Base-by-base conservation (phyloP, 768 basidiomycete genomes). In the Podaxis rugospora region DNA sequence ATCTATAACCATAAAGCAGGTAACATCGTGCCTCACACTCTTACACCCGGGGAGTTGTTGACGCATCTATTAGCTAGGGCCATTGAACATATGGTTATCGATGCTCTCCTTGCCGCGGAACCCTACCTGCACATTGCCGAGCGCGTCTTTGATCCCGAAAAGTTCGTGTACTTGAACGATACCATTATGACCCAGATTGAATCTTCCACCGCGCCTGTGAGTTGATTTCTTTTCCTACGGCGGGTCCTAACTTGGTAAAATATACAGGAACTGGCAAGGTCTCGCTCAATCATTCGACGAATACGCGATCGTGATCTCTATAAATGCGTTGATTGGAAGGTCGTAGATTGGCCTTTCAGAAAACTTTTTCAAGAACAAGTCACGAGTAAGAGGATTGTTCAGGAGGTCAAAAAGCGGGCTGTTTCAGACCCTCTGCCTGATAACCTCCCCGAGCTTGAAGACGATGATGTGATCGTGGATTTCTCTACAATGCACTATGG, bases 61-160 rank as follows among this genome's bases (percentile, higher is more conserved):
- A 16, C 1, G 7, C 37, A 42, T 37, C 50, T 23, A n/a, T 46
- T 68, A 89, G 90, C 89, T 2, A 88, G 82, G 65, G 85, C 89
- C 0, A 87, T 93, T 54, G 92, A 92, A 69, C 83, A 87, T 66
- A 93, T 93, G 92, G 76, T 93, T n/a, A 78, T 91, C 13, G 92
- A 93, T 65, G 89, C 81, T 0, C 78, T 94, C 3, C 72, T 87
- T 0, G 73, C 74, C 0, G 92, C 92, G 0, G 89, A 94, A 39
- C 80, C 84, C 0, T 59, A 80, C 61, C 69, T 93, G 68, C 77
- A 84, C 47, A 80, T 93, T 51, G 84, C 88, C 0, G 69, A 78
- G 0, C 73, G 75, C 4, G 79, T 92, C 14, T 69, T 78, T 27
- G 70, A 89, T 16, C 86, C 90, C 0, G 74, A 82, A 57, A 75